Percentiles rank a stretch among this genome's conserved stretches.
Evolutionary conservation across 2,329 filamentous ascomycete species (phyloP).

Genomic region (Fusarium longipes): DNA sequence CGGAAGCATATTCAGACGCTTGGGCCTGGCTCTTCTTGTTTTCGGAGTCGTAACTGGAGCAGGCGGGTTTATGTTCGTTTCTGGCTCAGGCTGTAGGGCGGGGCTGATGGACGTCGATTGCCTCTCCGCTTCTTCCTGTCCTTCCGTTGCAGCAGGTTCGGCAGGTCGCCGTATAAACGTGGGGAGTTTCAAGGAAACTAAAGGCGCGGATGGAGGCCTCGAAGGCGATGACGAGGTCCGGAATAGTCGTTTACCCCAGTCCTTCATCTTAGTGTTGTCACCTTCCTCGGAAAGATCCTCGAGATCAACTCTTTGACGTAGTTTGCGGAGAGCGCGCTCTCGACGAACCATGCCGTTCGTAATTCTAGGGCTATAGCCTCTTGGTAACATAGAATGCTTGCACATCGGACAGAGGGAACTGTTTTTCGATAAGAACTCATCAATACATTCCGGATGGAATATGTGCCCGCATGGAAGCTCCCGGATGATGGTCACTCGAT

Average conservation of each 20-base stretch:
- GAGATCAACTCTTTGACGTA: constrained; percentile 65
- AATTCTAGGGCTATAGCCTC: constrained; percentile 73
- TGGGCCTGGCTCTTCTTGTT: constrained; percentile 47
- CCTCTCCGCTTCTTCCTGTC: constrained; percentile 4
- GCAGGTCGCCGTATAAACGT: constrained; percentile 30
- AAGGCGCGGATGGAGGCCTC: constrained; percentile 39
- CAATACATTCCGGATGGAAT: constrained; percentile 92
- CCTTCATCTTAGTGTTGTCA: constrained; percentile 51
- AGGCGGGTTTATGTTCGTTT: constrained; percentile 27
- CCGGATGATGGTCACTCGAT: constrained; percentile 77
- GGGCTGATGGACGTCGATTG: constrained; percentile 8
- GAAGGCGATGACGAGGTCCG: constrained; percentile 39
- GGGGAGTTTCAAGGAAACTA: constrained; percentile 43
- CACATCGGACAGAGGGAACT: constrained; percentile 93
- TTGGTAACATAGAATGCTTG: constrained; percentile 83
- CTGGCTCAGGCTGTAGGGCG: constrained; percentile 19
- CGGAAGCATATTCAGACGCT: constrained; percentile 50
- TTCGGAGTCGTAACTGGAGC: constrained; percentile 33
- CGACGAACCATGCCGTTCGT: constrained; percentile 89
- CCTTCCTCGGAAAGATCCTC: constrained; percentile 53
- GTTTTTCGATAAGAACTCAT: constrained; percentile 80
- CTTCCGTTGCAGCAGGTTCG: constrained; percentile 13
- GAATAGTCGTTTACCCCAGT: constrained; percentile 53
- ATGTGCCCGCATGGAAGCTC: constrained; percentile 92
- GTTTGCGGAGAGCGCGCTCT: constrained; percentile 74